Evolutionary conservation across 768 basidiomycete genomes (phyloP), one percentile per base, ranked within the genome.

Genomic region (Boletus sp.): DNA sequence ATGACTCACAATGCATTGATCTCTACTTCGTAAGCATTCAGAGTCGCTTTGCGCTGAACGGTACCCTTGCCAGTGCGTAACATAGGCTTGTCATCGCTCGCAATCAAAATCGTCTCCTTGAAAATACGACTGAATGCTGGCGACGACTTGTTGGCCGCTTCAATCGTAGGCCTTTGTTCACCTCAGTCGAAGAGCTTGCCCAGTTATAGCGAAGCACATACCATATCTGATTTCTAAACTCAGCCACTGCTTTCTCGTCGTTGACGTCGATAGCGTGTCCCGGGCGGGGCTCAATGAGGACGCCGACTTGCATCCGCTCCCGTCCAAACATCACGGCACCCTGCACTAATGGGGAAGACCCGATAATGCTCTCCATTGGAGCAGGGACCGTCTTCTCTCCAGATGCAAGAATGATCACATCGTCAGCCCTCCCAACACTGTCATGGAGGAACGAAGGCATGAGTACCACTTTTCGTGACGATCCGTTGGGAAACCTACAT

Each of bases 101-200:
- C 69, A 9, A 83, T 61, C 17, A 83, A 37, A 44, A 84, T 80
- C 81, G 82, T 78, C 61, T 83, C 79, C 65, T 80, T 80, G 67
- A 77, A 80, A 6, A 81, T 72, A 9, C 76, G 70, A 52, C 77
- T 78, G 57, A 76, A 79, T 0, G 74, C 67, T 0, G 80, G 80
- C 0, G 78, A 71, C 2, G 60, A 54, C 11, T 61, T 65, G 46
- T 81, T 81, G 1, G 79, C 80, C 40, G 78, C 74, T 28, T 79
- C 78, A 0, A 82, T 73, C 24, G 60, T 50, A 0, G 75, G 70
- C 75, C 77, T 79, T 40, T 30, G 7, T 44, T 41, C 8, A 4
- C 14, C 14, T 44, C 42, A 28, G 50, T 52, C 39, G 32, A 33
- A 12, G 1, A 28, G 44, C 10, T 7, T 46, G 0, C 18, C 10